Percentiles rank a stretch among this genome's conserved stretches.
Conservation (phyloP, 2,329 filamentous ascomycete genomes). For the Fusarium aywerte region DNA sequence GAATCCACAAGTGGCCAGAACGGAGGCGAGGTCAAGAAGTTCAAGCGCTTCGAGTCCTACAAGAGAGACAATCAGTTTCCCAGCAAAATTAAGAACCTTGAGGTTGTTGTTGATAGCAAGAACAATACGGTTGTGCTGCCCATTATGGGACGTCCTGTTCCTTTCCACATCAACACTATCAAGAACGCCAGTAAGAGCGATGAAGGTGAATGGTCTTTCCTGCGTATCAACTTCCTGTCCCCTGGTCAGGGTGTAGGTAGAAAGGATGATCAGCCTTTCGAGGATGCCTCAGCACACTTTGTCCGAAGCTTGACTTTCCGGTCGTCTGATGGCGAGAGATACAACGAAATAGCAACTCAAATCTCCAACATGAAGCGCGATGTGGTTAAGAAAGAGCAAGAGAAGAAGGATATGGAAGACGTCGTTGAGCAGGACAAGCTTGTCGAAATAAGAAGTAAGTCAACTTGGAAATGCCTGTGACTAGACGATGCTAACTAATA, state of each 20-base stretch:
- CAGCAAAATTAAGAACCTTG: constrained; percentile 80
- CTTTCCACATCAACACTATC: constrained; percentile 97
- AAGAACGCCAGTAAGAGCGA: constrained; percentile 99
- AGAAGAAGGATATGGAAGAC: constrained; percentile 99
- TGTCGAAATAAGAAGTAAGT: constrained; percentile 88
- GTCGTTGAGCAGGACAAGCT: constrained; percentile 99
- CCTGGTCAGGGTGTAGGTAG: constrained; percentile 96
- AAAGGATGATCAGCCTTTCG: constrained; percentile 97
- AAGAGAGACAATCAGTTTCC: constrained; percentile 97
- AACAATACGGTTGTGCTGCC: constrained; percentile 91
- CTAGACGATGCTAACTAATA: constrained; percentile 53
- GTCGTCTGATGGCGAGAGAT: constrained; percentile 86
- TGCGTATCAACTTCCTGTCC: constrained; percentile 97
- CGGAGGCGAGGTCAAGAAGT: constrained; percentile 94
- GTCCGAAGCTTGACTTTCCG: constrained; percentile 95
- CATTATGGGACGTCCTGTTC: constrained; percentile 96
- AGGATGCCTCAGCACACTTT: constrained; percentile 95
- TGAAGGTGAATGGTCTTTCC: constrained; percentile 91
- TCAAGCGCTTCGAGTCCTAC: constrained; percentile 99
- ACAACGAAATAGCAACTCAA: constrained; percentile 89
- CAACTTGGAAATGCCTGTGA: neutral
- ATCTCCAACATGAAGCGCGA: constrained; percentile 98
- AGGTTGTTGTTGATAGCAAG: constrained; percentile 91
- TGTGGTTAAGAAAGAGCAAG: constrained; percentile 89
- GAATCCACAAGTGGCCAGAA: constrained; percentile 87